Evolutionary conservation across 805 yeast genomes (phyloP), one percentile per base, ranked within the genome.

Genomic region (Wickerhamiella spandovensis): DNA sequence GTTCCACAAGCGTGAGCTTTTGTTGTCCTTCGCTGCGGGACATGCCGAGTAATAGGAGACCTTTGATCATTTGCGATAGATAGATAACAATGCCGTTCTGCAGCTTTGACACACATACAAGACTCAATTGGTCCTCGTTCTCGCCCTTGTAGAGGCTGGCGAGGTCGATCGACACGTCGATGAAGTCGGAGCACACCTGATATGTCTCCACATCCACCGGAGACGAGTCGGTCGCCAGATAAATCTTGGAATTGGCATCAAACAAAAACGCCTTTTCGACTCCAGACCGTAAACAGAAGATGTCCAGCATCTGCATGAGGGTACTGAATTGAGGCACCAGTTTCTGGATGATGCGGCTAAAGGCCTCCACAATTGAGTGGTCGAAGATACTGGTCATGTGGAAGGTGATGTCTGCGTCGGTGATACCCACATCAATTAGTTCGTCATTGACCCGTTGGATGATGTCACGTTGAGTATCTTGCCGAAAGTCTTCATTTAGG

Each of bases 381-480:
- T 92, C 97, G 65, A 89, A 90, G 43, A 92, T 90, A 1, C 95
- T 84, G 1, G 98, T 92, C 59, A 87, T 72, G 65, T 92, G 92
- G 65, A 87, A 92, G 3, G 90, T 80, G 1, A 90, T 84, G 61
- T 87, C 92, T 17, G 88, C 95, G 21, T 92, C 94, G 60, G 88
- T 95, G 32, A 89, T 70, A 0, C 96, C 97, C 56, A 84, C 75
- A 61, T 89, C 97, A 51, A 84, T 71, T 38, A 92, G 72, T 62
- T 89, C 97, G 66, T 92, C 97, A 10, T 94, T 94, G 0, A 90
- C 87, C 56, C 97, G 73, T 64, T 89, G 96, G 86, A 87, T 88
- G 50, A 92, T 92, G 63, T 92, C 97, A 61, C 97, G 75, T 63
- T 89, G 96, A 10, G 96, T 92, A 64, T 92, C 98, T 48, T 87